Conservation (phyloP, 2,329 filamentous ascomycete species). For the Trichophyton benhamiae region DNA sequence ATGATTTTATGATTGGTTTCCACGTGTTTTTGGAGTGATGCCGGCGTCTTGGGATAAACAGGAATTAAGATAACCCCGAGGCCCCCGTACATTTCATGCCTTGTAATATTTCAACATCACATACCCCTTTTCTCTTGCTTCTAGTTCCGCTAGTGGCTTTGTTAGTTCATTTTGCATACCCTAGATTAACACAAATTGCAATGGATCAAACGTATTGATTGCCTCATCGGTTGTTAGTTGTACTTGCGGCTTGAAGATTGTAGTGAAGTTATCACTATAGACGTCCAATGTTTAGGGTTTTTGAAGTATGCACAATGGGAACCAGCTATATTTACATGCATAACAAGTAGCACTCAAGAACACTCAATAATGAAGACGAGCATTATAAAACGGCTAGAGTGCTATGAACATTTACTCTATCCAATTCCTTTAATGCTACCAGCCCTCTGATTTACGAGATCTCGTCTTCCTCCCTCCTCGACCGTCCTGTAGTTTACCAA, state of each 20-base stretch:
- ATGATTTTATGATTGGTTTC: slow-evolving; percentile 2
- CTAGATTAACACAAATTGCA: background rate
- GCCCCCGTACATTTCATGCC: background rate
- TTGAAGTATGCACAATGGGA: background rate
- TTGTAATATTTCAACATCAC: background rate
- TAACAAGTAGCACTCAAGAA: background rate
- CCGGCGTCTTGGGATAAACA: background rate
- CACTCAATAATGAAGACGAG: background rate
- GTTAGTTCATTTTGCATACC: background rate
- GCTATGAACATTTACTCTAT: background rate
- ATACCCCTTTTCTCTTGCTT: background rate
- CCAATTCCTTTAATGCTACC: background rate
- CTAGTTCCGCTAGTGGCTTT: background rate
- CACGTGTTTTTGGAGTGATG: background rate
- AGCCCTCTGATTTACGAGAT: slow-evolving; percentile 14
- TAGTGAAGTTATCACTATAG: background rate
- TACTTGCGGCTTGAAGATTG: no score
- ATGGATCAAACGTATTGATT: background rate
- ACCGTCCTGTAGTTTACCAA: slow-evolving; percentile 24
- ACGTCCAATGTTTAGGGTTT: no score
- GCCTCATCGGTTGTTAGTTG: background rate
- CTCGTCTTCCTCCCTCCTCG: slow-evolving; percentile 29
- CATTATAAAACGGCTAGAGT: background rate
- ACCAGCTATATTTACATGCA: background rate
- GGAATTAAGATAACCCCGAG: background rate